Base-by-base conservation (phyloP, 306 rosid genomes). In the Mucuna pruriens region DNA sequence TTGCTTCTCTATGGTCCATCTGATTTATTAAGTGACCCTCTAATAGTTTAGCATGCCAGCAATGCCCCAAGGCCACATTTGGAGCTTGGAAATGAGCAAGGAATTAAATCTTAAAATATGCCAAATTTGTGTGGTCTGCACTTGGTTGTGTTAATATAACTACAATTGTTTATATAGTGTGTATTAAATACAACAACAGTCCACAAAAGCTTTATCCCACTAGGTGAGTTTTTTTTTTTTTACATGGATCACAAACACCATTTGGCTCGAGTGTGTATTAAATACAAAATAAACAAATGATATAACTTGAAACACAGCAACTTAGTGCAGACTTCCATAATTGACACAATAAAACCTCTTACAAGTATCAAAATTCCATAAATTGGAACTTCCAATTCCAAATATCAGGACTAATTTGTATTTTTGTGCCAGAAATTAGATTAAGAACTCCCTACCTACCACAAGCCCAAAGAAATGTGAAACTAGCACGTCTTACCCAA, bases 1-100 rank as follows among this genome's bases (percentile, higher is more conserved):
- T 63, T 63, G 61, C 74, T 61, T 83, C 75, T 83, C 62, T 61
- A 62, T 70, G 62, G 51, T 71, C n/a, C 65, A 60, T 75, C 71
- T 42, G 49, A 65, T 70, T 83, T 82, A 29, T 46, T 77, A 10
- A 61, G 75, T 39, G 60, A 49, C 49, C 17, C 38, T 60, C 31
- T 72, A 39, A 42, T 75, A 31, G 33, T 40, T 81, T 33, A 68
- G 77, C 34, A 55, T 17, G 20, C 52, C 49, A 49, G 42, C 49
- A 70, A 70, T 69, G 54, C 77, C 49, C 62, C 15, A 57, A 22
- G 38, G 44, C 67, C 44, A 29, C 57, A 49, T 63, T 63, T 60
- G 58, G 67, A 61, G 9, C 9, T 38, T 76, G 51, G 17, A 69
- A 36, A 71, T 69, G 17, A 60, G 39, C 48, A 69, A 61, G 62